Conservation (phyloP, 2,329 filamentous ascomycete genomes). For the Daldinia sp. region DNA sequence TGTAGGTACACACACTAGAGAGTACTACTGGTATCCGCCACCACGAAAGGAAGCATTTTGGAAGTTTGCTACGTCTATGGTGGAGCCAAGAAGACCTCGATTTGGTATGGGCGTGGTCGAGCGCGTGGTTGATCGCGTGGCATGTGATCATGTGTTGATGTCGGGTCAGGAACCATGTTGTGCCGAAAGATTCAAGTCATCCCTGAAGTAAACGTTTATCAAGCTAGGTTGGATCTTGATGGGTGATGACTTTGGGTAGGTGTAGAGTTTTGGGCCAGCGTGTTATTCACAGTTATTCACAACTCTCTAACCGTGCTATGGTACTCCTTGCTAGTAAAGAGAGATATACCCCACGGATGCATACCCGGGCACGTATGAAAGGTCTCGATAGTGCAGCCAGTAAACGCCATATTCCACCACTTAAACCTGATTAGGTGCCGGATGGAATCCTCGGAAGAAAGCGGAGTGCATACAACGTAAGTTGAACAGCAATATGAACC, state of each 20-base stretch:
- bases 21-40: neutral
- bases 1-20: neutral
- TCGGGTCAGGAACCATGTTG: slow-evolving; percentile 27
- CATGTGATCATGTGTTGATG: slow-evolving; percentile 21
- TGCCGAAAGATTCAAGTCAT: slow-evolving; percentile 16
- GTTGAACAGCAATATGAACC: neutral
- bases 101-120: neutral
- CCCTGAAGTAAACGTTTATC: slow-evolving; percentile 2
- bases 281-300: too few relatives aligned
- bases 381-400: neutral
- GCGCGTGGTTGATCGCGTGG: neutral
- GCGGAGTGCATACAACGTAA: slow-evolving; percentile 20
- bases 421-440: slow-evolving; percentile 18
- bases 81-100: slow-evolving; percentile 11
- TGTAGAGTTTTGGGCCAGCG: neutral
- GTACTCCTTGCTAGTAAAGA: neutral
- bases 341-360: too few relatives aligned
- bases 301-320: neutral
- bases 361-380: neutral
- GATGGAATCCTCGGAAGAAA: slow-evolving; percentile 30
- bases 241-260: too few relatives aligned
- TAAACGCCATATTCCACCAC: neutral
- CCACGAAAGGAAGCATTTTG: neutral
- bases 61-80: neutral
- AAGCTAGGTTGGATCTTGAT: too few relatives aligned